Conservation (phyloP, 129 eudicot species). For the Escallonia herrerae region DNA sequence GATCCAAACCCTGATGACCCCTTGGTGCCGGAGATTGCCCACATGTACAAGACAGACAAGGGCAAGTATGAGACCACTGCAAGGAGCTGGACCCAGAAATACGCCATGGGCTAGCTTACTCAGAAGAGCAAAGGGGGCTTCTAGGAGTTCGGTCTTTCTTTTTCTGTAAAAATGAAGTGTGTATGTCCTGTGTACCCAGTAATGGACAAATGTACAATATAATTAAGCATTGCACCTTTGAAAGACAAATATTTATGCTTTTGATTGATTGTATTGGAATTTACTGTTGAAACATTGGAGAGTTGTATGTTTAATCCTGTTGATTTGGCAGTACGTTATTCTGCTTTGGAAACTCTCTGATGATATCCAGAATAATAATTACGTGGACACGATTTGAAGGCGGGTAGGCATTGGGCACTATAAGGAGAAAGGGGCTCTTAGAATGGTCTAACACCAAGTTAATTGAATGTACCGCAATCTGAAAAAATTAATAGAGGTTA, state of each 20-base stretch:
- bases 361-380: background rate
- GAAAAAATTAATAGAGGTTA: no score
- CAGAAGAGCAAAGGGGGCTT: background rate
- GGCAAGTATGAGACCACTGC: slow-evolving; percentile 69
- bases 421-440: background rate
- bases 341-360: background rate
- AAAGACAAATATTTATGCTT: background rate
- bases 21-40: slow-evolving; percentile 71
- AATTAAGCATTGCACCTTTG: background rate
- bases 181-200: background rate
- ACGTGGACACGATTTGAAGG: background rate
- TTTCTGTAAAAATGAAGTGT: background rate
- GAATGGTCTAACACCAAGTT: background rate
- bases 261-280: background rate
- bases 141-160: background rate
- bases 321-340: no score
- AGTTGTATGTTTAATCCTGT: background rate
- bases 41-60: slow-evolving; percentile 74
- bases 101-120: slow-evolving; percentile 49
- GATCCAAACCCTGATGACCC: slow-evolving; percentile 87
- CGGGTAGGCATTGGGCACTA: background rate
- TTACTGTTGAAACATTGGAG: background rate
- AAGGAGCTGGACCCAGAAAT: slow-evolving; percentile 85
- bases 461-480: no score
- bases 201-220: background rate